Evolutionary conservation across 192 early-diverging fungal species (phyloP).

Genomic region (Dissophora ornata): DNA sequence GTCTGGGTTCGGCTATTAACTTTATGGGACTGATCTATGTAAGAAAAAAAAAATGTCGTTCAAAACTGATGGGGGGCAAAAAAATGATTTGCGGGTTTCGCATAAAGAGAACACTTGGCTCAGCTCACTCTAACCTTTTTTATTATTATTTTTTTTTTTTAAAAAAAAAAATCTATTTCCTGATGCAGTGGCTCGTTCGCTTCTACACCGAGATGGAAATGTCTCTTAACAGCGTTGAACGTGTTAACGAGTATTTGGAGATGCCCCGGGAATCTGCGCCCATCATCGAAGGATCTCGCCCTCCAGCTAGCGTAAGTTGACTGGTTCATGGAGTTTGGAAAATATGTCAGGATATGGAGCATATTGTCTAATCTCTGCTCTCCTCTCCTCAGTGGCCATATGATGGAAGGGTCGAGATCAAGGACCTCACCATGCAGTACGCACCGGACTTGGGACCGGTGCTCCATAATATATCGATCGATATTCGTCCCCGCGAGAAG

Average conservation of each 20-base stretch:
- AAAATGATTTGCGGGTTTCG: background rate
- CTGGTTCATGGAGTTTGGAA: background rate
- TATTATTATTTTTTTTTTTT: background rate
- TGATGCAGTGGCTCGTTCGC: slow-evolving; percentile 56
- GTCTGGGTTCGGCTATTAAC: slow-evolving; percentile 81
- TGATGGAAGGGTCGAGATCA: slow-evolving; percentile 77
- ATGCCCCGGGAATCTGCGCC: slow-evolving; percentile 83
- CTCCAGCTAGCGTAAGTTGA: slow-evolving; percentile 60
- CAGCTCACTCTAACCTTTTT: no score
- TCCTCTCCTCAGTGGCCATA: slow-evolving; percentile 71
- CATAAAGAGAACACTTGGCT: no score
- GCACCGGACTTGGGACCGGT: slow-evolving; percentile 76
- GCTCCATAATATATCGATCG: slow-evolving; percentile 77
- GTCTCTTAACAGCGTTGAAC: slow-evolving; percentile 87
- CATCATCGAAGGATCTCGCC: slow-evolving; percentile 60
- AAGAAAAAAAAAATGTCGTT: slow-evolving; percentile 11
- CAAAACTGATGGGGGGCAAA: background rate
- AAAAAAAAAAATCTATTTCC: background rate
- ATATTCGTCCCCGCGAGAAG: slow-evolving; percentile 72
- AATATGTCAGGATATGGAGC: background rate
- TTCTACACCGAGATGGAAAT: slow-evolving; percentile 83
- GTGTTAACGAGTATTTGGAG: slow-evolving; percentile 82
- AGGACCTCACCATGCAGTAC: slow-evolving; percentile 81
- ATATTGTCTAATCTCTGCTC: background rate
- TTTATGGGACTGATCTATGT: slow-evolving; percentile 67